phyloP scores from a whole-genome alignment of 495 filamentous ascomycete genomes.

The Penicillium silybi region DNA sequence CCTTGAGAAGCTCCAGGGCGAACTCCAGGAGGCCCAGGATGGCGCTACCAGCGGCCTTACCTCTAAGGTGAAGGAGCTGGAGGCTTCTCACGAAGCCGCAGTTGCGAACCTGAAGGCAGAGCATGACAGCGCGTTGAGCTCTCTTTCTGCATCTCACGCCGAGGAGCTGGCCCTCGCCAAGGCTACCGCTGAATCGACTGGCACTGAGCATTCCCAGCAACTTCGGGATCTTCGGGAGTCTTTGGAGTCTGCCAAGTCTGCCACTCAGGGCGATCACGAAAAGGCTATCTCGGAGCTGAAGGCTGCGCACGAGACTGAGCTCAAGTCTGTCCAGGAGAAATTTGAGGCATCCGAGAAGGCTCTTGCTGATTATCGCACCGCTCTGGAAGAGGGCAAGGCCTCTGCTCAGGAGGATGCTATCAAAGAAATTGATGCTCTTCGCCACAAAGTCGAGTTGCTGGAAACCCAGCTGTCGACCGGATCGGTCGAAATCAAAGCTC shows the following conservation, averaged over 20 bases:
- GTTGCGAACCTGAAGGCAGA: constrained; percentile 33
- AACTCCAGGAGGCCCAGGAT: constrained; percentile 34
- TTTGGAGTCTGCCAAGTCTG: constrained; percentile 34
- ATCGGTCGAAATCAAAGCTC: constrained; percentile 37
- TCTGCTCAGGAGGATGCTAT: constrained; percentile 35
- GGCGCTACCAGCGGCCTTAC: constrained; percentile 26
- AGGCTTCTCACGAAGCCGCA: constrained; percentile 33
- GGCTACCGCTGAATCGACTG: constrained; percentile 31
- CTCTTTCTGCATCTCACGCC: constrained; percentile 30
- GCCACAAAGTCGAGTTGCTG: constrained; percentile 37
- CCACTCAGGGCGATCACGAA: constrained; percentile 28
- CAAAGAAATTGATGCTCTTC: constrained; percentile 41
- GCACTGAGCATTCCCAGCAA: constrained; percentile 32
- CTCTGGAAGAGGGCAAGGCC: constrained; percentile 34
- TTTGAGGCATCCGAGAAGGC: constrained; percentile 33
- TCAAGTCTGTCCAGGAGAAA: constrained; percentile 32
- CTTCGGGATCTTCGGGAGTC: constrained; percentile 38
- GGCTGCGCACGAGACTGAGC: constrained; percentile 31
- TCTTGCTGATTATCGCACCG: constrained; percentile 30
- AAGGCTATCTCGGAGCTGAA: constrained; percentile 36
- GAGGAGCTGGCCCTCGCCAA: constrained; percentile 34
- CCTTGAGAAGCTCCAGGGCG: constrained; percentile 31
- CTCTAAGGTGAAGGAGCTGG: constrained; percentile 38
- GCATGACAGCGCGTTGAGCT: constrained; percentile 33
- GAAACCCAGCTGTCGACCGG: constrained; percentile 36